Evolutionary conservation across 192 early-diverging fungal genomes (phyloP), one percentile per base, ranked within the genome.

Genomic region (Coemansia sp.): DNA sequence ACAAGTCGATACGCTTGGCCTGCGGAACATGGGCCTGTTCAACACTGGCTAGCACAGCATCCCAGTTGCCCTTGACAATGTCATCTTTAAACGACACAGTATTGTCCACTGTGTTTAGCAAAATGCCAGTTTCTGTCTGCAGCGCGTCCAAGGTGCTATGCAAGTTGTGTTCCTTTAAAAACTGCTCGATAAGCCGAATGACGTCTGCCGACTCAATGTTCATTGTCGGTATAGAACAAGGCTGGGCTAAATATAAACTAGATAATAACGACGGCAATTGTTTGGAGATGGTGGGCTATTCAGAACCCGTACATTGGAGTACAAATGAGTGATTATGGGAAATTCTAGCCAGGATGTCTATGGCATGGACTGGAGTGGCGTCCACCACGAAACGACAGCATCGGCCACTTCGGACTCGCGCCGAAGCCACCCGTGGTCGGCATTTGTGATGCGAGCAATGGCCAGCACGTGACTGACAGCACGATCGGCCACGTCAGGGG

Each of bases 141-240:
- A 98, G 80, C 2, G 88, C 78, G 9, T 83, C 83, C 10, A 96
- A 81, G 8, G 92, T 88, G n/a, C 83, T 83, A 44, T 83, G 85
- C 25, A 98, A 82, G 61, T 92, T 95, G 62, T 94, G 90, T 66
- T 96, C 96, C 60, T 91, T 91, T 38, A 95, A 78, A 64, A 98
- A 98, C 69, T 96, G 96, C 65, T 90, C 82, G 47, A 96, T 88
- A n/a, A 98, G 85, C 20, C 93, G 88, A 65, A 96, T 87, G 8
- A 93, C 88, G 65, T 90, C 91, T 59, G 62, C 36, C 2, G 81
- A 72, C 51, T 76, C 78, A 36, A 81, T 61, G 28, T 74, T 58
- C 77, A 80, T 80, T 44, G 11, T 28, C 2, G 53, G 9, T 4
- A 48, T 25, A 60, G 4, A 49, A 14, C 15, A 28, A 12, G 51